These are phyloP conservation scores for Malassezia furfur DNA, from an alignment of 1,284 basidiomycete species.

Conservation along the genomic window DNA sequence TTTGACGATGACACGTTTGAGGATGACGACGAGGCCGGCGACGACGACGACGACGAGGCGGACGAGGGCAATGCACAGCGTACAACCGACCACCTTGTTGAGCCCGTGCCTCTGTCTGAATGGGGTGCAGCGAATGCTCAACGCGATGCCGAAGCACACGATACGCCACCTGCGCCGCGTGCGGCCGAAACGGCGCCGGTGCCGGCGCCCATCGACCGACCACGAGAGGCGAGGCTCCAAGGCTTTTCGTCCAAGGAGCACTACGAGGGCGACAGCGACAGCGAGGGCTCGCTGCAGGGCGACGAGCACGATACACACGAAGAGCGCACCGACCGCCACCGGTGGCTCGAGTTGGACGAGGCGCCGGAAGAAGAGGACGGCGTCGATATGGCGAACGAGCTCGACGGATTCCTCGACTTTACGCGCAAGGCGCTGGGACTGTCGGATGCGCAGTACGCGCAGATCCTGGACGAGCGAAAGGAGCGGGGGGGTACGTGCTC, in stretches of 20 bases:
- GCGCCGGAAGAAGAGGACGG: neutral
- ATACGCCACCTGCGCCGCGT: neutral
- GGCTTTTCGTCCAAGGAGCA: conserved; percentile 2
- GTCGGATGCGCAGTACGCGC: conserved; percentile 9
- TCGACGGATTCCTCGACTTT: conserved; percentile 14
- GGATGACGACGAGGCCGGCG: conserved; percentile 23
- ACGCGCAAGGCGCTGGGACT: conserved; percentile 13
- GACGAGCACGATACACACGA: conserved; percentile 11
- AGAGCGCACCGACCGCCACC: conserved; percentile 8
- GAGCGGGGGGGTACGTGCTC: conserved; percentile 9
- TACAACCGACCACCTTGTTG: conserved; percentile 2
- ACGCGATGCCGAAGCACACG: neutral
- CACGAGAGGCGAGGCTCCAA: neutral
- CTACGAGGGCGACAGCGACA: conserved; percentile 14
- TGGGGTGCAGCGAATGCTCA: conserved; percentile 12
- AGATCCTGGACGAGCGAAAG: conserved; percentile 8
- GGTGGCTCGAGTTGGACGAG: conserved; percentile 1
- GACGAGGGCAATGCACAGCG: neutral
- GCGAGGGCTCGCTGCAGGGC: conserved; percentile 1
- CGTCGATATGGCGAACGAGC: conserved; percentile 5
- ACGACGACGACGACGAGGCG: conserved; percentile 18
- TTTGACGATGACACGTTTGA: conserved; percentile 30
- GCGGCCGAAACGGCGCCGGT: neutral
- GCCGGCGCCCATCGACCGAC: neutral
- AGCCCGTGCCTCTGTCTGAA: conserved; percentile 1